phyloP scores from a whole-genome alignment of 1,284 basidiomycete species.

The Fomitopsis pinicola region DNA sequence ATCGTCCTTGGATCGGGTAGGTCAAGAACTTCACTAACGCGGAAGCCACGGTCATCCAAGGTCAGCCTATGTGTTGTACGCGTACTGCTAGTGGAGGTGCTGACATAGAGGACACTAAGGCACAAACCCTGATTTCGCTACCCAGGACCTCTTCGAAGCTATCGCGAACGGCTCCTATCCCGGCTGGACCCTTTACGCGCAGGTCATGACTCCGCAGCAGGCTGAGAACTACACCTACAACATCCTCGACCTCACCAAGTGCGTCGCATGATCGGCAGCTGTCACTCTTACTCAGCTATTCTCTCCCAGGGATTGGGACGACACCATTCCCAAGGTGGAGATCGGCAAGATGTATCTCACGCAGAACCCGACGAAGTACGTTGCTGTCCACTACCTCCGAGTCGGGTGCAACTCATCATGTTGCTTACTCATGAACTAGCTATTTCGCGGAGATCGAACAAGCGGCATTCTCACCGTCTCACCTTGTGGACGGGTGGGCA shows the following conservation, averaged over 20 bases:
- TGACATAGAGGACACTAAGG: constrained; percentile 56
- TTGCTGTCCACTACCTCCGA: background rate
- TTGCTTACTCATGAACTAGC: constrained; percentile 13
- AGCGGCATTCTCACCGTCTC: constrained; percentile 81
- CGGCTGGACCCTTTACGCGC: constrained; percentile 75
- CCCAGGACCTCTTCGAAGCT: constrained; percentile 70
- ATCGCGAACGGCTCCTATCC: constrained; percentile 78
- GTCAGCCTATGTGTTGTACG: constrained; percentile 1
- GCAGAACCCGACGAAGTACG: constrained; percentile 70
- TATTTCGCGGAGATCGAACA: constrained; percentile 87
- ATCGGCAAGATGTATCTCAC: constrained; percentile 85
- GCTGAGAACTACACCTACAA: constrained; percentile 80
- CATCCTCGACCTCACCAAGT: constrained; percentile 86
- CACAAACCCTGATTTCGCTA: constrained; percentile 79
- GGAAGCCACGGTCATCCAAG: constrained; percentile 64
- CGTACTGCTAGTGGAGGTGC: constrained; percentile 28
- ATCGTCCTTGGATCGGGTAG: background rate
- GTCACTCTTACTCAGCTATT: background rate
- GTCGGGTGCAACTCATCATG: background rate
- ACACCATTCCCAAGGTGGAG: constrained; percentile 58
- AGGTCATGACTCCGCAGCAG: constrained; percentile 84
- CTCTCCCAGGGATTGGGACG: constrained; percentile 23
- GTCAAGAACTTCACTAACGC: constrained; percentile 40
- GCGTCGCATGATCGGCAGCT: background rate
- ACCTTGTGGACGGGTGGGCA: constrained; percentile 49